Evolutionary conservation across 148 eudicot species (phyloP), one percentile per base, ranked within the genome.

Genomic region (Fagopyrum esculentum): DNA sequence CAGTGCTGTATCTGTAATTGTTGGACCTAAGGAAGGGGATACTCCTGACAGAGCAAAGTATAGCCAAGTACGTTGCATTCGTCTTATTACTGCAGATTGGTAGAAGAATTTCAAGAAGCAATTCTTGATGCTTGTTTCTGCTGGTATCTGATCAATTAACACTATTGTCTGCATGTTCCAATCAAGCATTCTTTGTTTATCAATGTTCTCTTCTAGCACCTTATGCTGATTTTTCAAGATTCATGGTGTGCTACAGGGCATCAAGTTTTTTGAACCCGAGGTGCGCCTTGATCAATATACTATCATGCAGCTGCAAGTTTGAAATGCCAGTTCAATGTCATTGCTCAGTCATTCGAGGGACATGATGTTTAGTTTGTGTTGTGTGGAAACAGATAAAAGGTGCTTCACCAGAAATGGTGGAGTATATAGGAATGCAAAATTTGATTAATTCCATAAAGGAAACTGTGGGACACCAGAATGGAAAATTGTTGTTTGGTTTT

Each of bases 221-320:
- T 49, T 77, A 50, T 63, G 48, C 66, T 78, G 22, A 73, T 56
- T 11, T 43, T 57, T 69, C 82, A 77, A 49, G 69, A 54, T 73
- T 78, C 9, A 17, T 84, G 70, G 45, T 59, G 3, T 45, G 82
- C 52, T 84, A 46, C 92, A 95, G 98, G 98, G 98, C 45, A 89
- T 95, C 92, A 95, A 90, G 88, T 95, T 95, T 83, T 92, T 95
- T 81, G 97, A 95, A 85, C 99, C 99, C 75, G 99, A 95, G 99
- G 98, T 95, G 81, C 60, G 86, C 78, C 64, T 74, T 75, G 74
- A 81, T 80, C 72, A 79, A 64, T 80, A 60, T 60, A 30, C 75
- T 71, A 47, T 75, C 16, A 63, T 48, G 13, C 17, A 40, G 50
- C 71, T 68, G 61, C 73, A 70, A 74, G 45, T 74, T 71, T 79